Evolutionary conservation across 164 flowering plant species (phyloP).

Genomic region (Tinospora cordifolia): DNA sequence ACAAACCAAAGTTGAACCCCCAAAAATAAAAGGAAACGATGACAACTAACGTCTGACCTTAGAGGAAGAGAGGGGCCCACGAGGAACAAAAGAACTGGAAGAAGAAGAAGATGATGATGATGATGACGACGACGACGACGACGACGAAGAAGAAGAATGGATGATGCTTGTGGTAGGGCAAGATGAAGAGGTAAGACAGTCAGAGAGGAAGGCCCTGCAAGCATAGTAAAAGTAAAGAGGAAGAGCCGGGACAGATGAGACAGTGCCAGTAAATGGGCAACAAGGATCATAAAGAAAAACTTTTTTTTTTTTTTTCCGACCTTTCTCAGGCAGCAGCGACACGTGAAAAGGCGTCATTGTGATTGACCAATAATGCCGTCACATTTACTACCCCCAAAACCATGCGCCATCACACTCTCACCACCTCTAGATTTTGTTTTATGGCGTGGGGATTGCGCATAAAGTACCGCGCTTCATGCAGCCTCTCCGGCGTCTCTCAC

Average conservation of each 20-base stretch:
- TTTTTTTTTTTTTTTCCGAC: not conserved
- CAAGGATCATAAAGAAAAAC: not conserved
- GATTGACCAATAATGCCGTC: not conserved
- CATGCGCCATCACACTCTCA: too few relatives aligned
- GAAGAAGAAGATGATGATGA: too few relatives aligned
- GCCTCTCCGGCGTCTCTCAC: not conserved
- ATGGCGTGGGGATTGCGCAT: not conserved
- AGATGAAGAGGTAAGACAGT: not conserved
- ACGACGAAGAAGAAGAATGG: too few relatives aligned
- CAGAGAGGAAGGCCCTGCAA: not conserved
- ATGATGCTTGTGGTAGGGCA: not conserved
- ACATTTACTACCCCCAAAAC: too few relatives aligned
- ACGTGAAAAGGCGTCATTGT: not conserved
- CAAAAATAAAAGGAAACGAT: not conserved
- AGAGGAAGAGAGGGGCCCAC: too few relatives aligned
- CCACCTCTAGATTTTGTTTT: not conserved
- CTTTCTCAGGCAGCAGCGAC: not conserved
- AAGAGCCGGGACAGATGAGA: not conserved
- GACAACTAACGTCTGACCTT: not conserved
- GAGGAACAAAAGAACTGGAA: too few relatives aligned
- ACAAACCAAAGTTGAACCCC: too few relatives aligned
- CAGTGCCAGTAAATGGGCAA: not conserved
- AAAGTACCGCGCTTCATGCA: not conserved
- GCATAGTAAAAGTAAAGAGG: too few relatives aligned
- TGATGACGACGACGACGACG: too few relatives aligned